Evolutionary conservation across 2,329 filamentous ascomycete species (phyloP), one percentile per base, ranked within the genome.

Genomic region (Celoporthe dispersa): DNA sequence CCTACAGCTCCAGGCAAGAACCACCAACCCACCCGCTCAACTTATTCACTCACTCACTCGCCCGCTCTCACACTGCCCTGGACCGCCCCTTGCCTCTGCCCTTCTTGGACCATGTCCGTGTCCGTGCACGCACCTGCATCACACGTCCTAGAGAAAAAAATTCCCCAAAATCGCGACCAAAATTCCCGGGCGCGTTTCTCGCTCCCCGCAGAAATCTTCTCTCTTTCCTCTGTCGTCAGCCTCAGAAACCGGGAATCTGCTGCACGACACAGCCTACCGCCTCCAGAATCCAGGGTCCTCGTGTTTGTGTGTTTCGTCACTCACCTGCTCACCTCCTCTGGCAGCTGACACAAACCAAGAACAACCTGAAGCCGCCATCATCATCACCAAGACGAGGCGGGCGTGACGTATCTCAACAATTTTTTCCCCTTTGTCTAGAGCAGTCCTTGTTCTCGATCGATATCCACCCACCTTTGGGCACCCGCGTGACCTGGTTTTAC

Each of bases 201-300:
- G n/a, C n/a, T 33, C 35, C 33, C 8, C 60, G 35, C 60, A 63
- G 25, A 37, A 61, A 63, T 44, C 60, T 62, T 61, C 57, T 41
- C 5, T 14, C 51, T 12, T 4, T 55, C 44, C 6, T 22, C 31
- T n/a, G 25, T 44, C 25, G 37, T 44, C 60, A 63, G 60, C 60
- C 60, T 63, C 60, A 31, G 31, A 48, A 41, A 39, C 60, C 60
- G 37, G 60, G 35, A 37, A 63, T 16, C 44, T 22, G 28, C 2
- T 2, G 7, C 59, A 25, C 16, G 37, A 22, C n/a, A n/a, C 37
- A 31, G 60, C 19, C 16, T 41, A 31, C 60, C 9, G n/a, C 35
- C 51, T 14, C 12, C 11, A 16, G 22, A 19, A 19, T 14, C 8
- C 53, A 57, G 53, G 53, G 53, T 57, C 25, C 25, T 31, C 53